Evolutionary conservation across 331 rosid species (phyloP).

Genomic region (Acacia pycnantha): DNA sequence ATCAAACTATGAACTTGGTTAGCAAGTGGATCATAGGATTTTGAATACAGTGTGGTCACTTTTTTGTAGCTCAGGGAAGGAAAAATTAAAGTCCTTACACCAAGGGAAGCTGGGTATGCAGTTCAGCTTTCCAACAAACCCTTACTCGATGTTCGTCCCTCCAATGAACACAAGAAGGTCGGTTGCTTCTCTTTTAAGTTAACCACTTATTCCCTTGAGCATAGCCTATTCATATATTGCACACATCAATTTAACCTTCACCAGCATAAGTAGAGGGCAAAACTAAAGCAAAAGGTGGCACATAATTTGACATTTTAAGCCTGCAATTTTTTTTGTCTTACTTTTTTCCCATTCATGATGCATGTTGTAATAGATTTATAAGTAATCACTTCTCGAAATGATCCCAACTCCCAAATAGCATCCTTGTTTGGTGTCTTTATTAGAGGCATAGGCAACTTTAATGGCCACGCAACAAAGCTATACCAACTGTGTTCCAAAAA

Average conservation of each 20-base stretch:
- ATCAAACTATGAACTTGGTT: background rate
- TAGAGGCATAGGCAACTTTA: background rate
- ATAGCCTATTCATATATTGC: constrained; percentile 5
- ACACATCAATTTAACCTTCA: constrained; percentile 8
- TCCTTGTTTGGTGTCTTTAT: background rate
- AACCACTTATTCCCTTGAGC: background rate
- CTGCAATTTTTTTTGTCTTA: background rate
- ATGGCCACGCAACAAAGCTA: background rate
- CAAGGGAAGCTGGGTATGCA: constrained; percentile 95
- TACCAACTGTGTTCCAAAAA: background rate
- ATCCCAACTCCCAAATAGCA: background rate
- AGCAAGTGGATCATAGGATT: background rate
- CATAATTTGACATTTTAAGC: constrained; percentile 6
- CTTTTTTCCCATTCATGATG: background rate
- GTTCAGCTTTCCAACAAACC: constrained; percentile 87
- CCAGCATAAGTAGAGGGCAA: background rate
- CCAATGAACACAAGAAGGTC: constrained; percentile 83
- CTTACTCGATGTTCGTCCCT: constrained; percentile 92
- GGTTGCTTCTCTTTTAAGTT: background rate
- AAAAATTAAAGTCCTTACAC: constrained; percentile 73
- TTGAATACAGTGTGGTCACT: constrained; percentile 23
- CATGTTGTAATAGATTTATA: background rate
- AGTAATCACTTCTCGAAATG: background rate
- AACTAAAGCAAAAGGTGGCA: background rate
- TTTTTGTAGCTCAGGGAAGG: constrained; percentile 71